phyloP scores from a whole-genome alignment of 495 filamentous ascomycete species.

The Pseudevernia furfuracea region DNA sequence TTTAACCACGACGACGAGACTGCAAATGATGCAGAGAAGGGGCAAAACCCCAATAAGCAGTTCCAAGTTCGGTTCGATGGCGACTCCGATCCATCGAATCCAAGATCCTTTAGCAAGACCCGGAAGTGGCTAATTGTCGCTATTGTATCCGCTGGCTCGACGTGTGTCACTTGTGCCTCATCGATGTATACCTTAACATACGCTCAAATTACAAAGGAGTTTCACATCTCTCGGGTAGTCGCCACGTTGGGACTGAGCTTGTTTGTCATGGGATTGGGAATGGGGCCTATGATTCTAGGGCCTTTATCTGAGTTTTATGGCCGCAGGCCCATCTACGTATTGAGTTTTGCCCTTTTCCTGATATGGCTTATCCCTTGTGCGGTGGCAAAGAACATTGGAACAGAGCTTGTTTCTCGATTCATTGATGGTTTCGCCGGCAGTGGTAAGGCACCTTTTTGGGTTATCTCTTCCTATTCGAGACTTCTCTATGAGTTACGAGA shows the following conservation, averaged over 20 bases:
- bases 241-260: slow-evolving; percentile 74
- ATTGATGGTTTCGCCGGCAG: slow-evolving; percentile 77
- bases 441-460: too few species aligned
- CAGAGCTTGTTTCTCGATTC: slow-evolving; percentile 77
- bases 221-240: slow-evolving; percentile 57
- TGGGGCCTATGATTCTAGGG: slow-evolving; percentile 44
- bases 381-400: slow-evolving; percentile 72
- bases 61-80: slow-evolving; percentile 67
- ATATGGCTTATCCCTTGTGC: slow-evolving; percentile 87
- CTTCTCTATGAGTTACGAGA: too few species aligned
- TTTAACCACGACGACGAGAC: slow-evolving; percentile 14
- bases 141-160: slow-evolving; percentile 61
- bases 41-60: slow-evolving; percentile 5
- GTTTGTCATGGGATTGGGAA: slow-evolving; percentile 62
- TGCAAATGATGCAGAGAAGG: slow-evolving; percentile 1
- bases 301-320: slow-evolving; percentile 79
- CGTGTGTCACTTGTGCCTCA: slow-evolving; percentile 88
- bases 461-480: too few species aligned
- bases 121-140: slow-evolving; percentile 72
- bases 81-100: slow-evolving; percentile 65
- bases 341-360: slow-evolving; percentile 68
- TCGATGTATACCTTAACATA: slow-evolving; percentile 88
- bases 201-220: slow-evolving; percentile 69
- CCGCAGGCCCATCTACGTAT: slow-evolving; percentile 73
- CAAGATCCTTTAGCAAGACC: slow-evolving; percentile 56